Evolutionary conservation across 306 rosid species (phyloP).

Genomic region (Purshia tridentata): DNA sequence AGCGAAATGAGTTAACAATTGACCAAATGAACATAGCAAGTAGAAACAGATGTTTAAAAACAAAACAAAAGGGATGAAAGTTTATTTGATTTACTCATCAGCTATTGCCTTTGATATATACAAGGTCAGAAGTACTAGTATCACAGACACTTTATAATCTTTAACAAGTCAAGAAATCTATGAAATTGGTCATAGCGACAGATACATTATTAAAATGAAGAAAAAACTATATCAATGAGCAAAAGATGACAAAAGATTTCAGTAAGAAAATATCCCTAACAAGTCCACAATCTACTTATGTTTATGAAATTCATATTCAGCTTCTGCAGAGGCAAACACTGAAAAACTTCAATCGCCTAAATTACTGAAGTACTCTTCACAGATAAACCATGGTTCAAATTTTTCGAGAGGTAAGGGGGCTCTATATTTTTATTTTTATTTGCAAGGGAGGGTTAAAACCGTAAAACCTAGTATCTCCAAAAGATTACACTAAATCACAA

Average conservation of each 20-base stretch:
- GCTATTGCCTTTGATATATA: background rate
- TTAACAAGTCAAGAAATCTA: background rate
- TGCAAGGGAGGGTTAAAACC: background rate
- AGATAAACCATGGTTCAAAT: background rate
- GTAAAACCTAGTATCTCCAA: background rate
- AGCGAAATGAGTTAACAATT: background rate
- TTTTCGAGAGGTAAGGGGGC: background rate
- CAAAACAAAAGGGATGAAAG: background rate
- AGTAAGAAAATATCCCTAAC: background rate
- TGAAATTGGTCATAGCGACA: background rate
- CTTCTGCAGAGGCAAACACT: too few species aligned
- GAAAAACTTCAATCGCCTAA: background rate
- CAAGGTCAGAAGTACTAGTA: background rate
- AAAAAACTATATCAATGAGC: background rate
- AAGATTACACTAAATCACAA: background rate
- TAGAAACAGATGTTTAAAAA: background rate
- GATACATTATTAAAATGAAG: background rate
- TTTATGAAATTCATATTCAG: background rate
- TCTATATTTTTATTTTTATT: too few species aligned
- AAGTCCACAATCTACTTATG: background rate
- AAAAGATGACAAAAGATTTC: background rate
- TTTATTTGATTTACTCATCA: background rate
- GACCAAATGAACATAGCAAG: background rate
- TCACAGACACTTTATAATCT: background rate
- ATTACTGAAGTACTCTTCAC: background rate